Percentiles rank a stretch among this genome's conserved stretches.
Evolutionary conservation across 495 filamentous ascomycete genomes (phyloP).

Genomic region (Aspergillus bertholletiae): DNA sequence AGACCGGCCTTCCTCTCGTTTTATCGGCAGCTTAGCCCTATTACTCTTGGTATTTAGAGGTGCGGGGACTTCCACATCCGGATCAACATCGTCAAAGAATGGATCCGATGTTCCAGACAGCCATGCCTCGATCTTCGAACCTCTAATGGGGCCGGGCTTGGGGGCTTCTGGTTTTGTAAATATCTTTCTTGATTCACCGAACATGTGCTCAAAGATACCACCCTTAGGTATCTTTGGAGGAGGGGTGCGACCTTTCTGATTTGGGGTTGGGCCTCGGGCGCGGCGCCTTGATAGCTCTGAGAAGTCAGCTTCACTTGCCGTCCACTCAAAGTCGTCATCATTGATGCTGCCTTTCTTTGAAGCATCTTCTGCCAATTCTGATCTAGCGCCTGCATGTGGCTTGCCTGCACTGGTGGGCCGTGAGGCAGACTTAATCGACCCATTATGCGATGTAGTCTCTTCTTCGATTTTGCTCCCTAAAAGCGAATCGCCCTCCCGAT

Average conservation of each 20-base stretch:
- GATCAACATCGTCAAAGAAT: constrained; percentile 52
- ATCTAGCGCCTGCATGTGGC: constrained; percentile 9
- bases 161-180: constrained; percentile 51
- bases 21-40: constrained; percentile 24
- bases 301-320: constrained; percentile 42
- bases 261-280: constrained; percentile 24
- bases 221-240: constrained; percentile 39
- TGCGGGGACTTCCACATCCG: constrained; percentile 41
- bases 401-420: constrained; percentile 15
- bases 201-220: constrained; percentile 47
- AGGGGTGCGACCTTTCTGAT: constrained; percentile 12
- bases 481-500: constrained; percentile 18
- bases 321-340: constrained; percentile 39
- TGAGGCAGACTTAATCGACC: constrained; percentile 10
- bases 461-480: constrained; percentile 15
- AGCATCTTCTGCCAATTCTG: constrained; percentile 23
- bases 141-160: constrained; percentile 35
- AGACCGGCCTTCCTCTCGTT: constrained; percentile 16
- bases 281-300: constrained; percentile 41
- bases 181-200: constrained; percentile 50
- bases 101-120: constrained; percentile 69
- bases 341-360: constrained; percentile 24
- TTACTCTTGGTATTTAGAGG: constrained; percentile 39
- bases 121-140: constrained; percentile 72
- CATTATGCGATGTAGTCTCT: constrained; percentile 11